Evolutionary conservation across 345 rosid species (phyloP).

Genomic region (Laguncularia racemosa): DNA sequence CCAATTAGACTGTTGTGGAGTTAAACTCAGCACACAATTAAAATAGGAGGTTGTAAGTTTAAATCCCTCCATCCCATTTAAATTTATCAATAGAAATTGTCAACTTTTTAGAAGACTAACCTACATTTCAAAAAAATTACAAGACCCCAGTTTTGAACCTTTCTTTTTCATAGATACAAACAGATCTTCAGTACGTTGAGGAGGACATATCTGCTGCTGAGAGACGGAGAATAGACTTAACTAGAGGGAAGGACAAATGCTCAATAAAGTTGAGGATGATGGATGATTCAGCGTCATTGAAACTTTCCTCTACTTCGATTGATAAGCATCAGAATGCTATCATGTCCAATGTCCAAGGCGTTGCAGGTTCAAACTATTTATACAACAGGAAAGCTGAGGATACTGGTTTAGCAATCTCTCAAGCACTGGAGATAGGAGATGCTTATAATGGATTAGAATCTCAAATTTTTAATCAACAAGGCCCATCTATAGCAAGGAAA

Average conservation of each 20-base stretch:
- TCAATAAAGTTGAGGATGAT: slow-evolving; percentile 26
- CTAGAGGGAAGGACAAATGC: slow-evolving; percentile 27
- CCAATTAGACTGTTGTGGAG: no score
- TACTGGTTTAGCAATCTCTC: slow-evolving; percentile 30
- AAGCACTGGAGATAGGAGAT: slow-evolving; percentile 32
- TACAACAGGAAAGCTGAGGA: slow-evolving; percentile 17
- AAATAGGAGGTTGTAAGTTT: no score
- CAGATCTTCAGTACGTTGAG: slow-evolving; percentile 42
- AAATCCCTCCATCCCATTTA: no score
- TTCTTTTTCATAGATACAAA: slow-evolving; percentile 26
- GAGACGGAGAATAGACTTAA: slow-evolving; percentile 26
- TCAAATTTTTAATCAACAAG: slow-evolving; percentile 21
- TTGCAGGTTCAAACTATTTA: slow-evolving; percentile 14
- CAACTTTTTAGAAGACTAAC: no score
- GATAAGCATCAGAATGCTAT: slow-evolving; percentile 17
- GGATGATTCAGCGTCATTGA: slow-evolving; percentile 23
- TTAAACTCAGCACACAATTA: no score
- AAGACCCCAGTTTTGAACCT: background rate
- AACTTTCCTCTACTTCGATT: slow-evolving; percentile 18
- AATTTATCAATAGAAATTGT: no score
- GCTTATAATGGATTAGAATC: slow-evolving; percentile 17
- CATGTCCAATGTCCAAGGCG: slow-evolving; percentile 19
- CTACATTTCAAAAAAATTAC: background rate
- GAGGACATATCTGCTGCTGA: slow-evolving; percentile 46
- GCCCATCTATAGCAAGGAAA: slow-evolving; percentile 33